phyloP scores from a whole-genome alignment of 225 moss, liverwort and hornwort species.

The Sphagnum tenellum region DNA sequence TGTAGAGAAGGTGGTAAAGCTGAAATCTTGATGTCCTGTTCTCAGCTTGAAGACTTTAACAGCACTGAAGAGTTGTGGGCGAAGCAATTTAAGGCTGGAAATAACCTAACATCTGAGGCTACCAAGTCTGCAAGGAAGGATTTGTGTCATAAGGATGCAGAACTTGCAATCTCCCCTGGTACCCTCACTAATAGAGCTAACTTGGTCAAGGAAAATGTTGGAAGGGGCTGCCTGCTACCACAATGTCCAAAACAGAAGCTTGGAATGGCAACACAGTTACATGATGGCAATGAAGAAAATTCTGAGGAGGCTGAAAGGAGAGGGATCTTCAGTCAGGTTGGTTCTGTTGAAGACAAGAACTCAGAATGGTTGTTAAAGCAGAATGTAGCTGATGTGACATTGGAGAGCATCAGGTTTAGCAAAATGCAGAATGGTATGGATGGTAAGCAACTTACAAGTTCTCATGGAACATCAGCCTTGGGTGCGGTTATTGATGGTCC shows the following conservation, averaged over 20 bases:
- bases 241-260: conserved; percentile 43
- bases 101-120: no score
- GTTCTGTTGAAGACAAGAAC: conserved; percentile 13
- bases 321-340: background rate
- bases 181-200: conserved; percentile 16
- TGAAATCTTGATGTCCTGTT: no score
- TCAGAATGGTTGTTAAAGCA: background rate
- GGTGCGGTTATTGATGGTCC: conserved; percentile 50
- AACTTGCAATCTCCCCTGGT: conserved; percentile 16
- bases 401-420: background rate
- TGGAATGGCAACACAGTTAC: conserved; percentile 9
- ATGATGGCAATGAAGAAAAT: background rate
- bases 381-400: background rate
- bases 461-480: conserved; percentile 32
- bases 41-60: no score
- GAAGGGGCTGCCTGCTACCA: conserved; percentile 31
- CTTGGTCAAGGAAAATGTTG: background rate
- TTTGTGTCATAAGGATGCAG: conserved; percentile 7
- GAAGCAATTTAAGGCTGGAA: no score
- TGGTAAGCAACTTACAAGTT: conserved; percentile 11
- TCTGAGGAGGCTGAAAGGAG: conserved; percentile 20
- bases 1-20: no score
- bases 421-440: conserved; percentile 4
- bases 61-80: no score
- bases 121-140: conserved; percentile 22